These are phyloP conservation scores for Scedosporium aurantiacum DNA, from an alignment of 2,329 filamentous ascomycete genomes.

Conservation along the genomic window DNA sequence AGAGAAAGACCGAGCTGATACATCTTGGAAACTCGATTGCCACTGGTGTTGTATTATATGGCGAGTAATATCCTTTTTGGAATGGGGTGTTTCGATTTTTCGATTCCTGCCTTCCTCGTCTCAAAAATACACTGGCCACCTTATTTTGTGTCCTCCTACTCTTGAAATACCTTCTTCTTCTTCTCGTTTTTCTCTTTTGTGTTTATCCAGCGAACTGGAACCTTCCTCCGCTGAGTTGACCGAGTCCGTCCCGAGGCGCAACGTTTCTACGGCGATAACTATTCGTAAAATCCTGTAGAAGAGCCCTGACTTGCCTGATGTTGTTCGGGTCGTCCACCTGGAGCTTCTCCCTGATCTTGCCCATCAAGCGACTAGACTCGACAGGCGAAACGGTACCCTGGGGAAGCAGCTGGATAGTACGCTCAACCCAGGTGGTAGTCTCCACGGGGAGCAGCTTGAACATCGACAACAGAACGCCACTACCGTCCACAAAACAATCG, in stretches of 20 bases:
- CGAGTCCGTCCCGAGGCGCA: slow-evolving; percentile 84
- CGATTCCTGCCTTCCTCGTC: neutral
- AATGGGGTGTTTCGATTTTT: neutral
- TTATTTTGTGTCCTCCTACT: neutral
- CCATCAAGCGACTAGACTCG: slow-evolving; percentile 72
- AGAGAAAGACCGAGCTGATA: neutral
- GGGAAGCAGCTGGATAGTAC: slow-evolving; percentile 75
- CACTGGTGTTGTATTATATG: neutral
- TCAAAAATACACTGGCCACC: neutral
- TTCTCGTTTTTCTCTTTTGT: slow-evolving; percentile 5
- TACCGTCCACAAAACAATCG: slow-evolving; percentile 91
- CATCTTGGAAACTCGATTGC: neutral
- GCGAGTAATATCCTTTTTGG: neutral
- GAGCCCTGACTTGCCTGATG: slow-evolving; percentile 65
- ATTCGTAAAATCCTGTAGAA: slow-evolving; percentile 95
- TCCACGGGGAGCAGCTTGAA: slow-evolving; percentile 78
- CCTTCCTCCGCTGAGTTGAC: slow-evolving; percentile 71
- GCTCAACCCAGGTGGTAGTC: slow-evolving; percentile 71
- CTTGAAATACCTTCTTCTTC: neutral
- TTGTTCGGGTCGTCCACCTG: slow-evolving; percentile 48
- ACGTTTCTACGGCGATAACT: slow-evolving; percentile 88
- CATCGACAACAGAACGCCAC: slow-evolving; percentile 77
- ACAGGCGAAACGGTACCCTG: slow-evolving; percentile 66
- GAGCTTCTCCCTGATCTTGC: slow-evolving; percentile 70
- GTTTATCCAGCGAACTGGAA: slow-evolving; percentile 66